Evolutionary conservation across 1,139 yeast species (phyloP).

Genomic region (Kurtzmaniella quercitrusa): DNA sequence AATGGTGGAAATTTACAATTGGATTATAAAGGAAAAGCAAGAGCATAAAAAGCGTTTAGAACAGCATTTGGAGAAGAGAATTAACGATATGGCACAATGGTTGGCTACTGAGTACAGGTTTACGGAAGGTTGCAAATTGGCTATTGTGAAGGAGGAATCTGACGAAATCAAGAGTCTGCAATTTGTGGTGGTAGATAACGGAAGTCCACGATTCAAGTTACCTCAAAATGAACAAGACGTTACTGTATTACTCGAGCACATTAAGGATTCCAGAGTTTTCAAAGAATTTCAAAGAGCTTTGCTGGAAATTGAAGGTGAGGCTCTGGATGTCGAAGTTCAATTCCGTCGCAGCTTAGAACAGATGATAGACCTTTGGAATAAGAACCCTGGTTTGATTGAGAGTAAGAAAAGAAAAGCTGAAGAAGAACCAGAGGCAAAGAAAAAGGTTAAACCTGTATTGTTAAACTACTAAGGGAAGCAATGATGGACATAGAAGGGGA

Average conservation of each 20-base stretch:
- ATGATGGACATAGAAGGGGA: neutral
- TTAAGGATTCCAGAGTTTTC: neutral
- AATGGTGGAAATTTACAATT: constrained; percentile 22
- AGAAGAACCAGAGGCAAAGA: constrained; percentile 8
- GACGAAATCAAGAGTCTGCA: neutral
- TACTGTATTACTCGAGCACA: neutral
- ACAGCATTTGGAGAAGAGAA: constrained; percentile 10
- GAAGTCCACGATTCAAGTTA: neutral
- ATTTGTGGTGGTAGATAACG: neutral
- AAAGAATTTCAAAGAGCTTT: neutral
- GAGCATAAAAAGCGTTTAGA: constrained; percentile 14
- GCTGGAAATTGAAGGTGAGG: neutral
- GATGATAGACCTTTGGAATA: constrained; percentile 1
- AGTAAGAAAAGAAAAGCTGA: constrained; percentile 4
- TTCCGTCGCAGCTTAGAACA: neutral
- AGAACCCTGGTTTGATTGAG: neutral
- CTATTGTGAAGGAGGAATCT: constrained; percentile 3
- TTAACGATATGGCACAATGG: constrained; percentile 17
- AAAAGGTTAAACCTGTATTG: constrained; percentile 10
- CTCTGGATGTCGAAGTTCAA: neutral
- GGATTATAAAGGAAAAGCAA: constrained; percentile 22
- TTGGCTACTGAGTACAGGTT: constrained; percentile 12
- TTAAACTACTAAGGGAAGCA: constrained; percentile 15
- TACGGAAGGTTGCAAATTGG: constrained; percentile 6
- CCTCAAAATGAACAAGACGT: neutral